phyloP scores from a whole-genome alignment of 2,329 filamentous ascomycete genomes.

The Neodidymelliopsis sp. region DNA sequence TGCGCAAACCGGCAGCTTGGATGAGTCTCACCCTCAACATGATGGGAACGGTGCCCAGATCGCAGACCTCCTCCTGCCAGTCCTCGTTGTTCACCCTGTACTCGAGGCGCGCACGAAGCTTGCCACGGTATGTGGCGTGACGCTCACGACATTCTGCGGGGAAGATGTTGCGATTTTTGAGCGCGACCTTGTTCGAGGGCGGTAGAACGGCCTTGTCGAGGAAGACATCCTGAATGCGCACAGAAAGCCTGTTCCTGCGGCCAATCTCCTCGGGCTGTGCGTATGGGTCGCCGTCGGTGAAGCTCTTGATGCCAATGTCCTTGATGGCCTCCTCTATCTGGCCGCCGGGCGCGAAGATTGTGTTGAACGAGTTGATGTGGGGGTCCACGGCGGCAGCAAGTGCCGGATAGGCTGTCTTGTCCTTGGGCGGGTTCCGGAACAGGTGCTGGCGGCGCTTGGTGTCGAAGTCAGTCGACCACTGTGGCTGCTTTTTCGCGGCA shows the following conservation, averaged over 20 bases:
- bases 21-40: constrained; percentile 79
- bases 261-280: constrained; percentile 62
- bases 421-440: constrained; percentile 86
- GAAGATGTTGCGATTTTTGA: constrained; percentile 81
- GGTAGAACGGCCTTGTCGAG: constrained; percentile 84
- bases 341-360: constrained; percentile 78
- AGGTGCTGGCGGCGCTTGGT: constrained; percentile 86
- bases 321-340: constrained; percentile 76
- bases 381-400: constrained; percentile 86
- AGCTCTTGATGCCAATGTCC: constrained; percentile 90
- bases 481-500: constrained; percentile 53
- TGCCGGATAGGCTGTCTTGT: constrained; percentile 86
- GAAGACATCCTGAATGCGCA: constrained; percentile 81
- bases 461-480: constrained; percentile 87
- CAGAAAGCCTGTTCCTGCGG: constrained; percentile 75
- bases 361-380: constrained; percentile 96
- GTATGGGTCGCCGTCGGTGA: constrained; percentile 76
- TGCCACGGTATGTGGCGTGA: constrained; percentile 89
- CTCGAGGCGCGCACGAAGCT: constrained; percentile 82
- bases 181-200: constrained; percentile 80
- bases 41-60: constrained; percentile 87
- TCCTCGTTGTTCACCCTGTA: constrained; percentile 88
- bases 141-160: constrained; percentile 94
- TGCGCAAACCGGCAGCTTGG: constrained; percentile 16
- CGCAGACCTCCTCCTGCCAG: constrained; percentile 80